These are phyloP conservation scores for Trichoderma atroviride DNA, from an alignment of 2,329 filamentous ascomycete genomes.

Conservation along the genomic window DNA sequence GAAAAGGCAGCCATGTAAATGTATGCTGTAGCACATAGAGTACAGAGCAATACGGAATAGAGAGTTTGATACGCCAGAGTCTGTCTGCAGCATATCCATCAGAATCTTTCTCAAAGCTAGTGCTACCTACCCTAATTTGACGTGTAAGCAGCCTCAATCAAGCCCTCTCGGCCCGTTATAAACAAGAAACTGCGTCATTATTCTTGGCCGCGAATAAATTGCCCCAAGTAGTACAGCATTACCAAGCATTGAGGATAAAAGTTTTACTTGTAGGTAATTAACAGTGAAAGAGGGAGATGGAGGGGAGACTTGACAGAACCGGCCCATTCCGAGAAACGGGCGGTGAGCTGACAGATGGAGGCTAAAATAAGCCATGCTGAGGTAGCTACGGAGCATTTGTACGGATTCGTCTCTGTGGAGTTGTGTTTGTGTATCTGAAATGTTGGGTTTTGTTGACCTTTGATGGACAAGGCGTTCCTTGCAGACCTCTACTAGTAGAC, in stretches of 20 bases:
- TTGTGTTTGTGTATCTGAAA: background rate
- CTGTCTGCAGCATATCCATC: slow-evolving; percentile 1
- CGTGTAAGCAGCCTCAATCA: background rate
- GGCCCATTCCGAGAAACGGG: slow-evolving; percentile 14
- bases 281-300: background rate
- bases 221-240: background rate
- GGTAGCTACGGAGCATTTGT: background rate
- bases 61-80: background rate
- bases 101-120: background rate
- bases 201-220: background rate
- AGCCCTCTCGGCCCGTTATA: slow-evolving; percentile 11
- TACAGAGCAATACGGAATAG: background rate
- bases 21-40: background rate
- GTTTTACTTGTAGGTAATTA: background rate
- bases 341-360: slow-evolving; percentile 11
- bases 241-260: background rate
- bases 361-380: background rate
- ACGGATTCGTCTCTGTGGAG: background rate
- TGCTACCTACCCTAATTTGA: slow-evolving; percentile 7
- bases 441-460: background rate
- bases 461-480: background rate
- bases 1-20: background rate
- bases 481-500: background rate
- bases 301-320: slow-evolving; percentile 1
- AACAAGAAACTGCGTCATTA: background rate